Percentiles rank a stretch among this genome's conserved stretches.
Evolutionary conservation across 441 rosid species (phyloP).

Genomic region (Adansonia rubrostipa): DNA sequence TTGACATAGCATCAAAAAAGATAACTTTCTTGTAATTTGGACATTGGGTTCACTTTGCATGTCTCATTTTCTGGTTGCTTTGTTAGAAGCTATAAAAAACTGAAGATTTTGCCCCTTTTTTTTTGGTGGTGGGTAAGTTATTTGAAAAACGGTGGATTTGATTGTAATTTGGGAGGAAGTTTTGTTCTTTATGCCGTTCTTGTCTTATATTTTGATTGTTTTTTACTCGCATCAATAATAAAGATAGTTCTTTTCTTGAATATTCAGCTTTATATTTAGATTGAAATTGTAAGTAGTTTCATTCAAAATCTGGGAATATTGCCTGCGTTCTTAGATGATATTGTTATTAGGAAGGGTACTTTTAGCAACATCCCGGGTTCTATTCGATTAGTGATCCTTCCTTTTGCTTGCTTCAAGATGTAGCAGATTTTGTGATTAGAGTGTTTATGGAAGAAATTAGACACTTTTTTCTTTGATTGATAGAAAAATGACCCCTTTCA

Average conservation of each 20-base stretch:
- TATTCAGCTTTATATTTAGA: conserved; percentile 11
- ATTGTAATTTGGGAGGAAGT: conserved; percentile 20
- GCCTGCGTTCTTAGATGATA: not conserved
- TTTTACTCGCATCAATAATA: not conserved
- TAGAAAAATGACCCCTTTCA: not conserved
- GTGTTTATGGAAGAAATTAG: not conserved
- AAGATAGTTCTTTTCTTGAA: not conserved
- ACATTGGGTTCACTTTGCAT: not conserved
- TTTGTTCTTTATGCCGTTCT: conserved; percentile 25
- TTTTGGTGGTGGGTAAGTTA: not conserved
- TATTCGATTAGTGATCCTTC: not conserved
- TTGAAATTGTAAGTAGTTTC: not conserved
- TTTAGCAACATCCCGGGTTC: not conserved
- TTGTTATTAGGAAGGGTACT: not conserved
- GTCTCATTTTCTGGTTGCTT: conserved; percentile 28
- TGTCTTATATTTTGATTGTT: conserved; percentile 28
- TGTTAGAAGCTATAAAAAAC: not conserved
- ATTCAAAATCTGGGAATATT: conserved; percentile 11
- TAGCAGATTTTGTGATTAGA: not conserved
- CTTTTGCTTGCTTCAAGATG: not conserved
- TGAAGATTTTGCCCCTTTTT: not conserved
- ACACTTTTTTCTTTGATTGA: not conserved
- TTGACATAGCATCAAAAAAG: conserved; percentile 9
- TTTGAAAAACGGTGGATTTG: conserved; percentile 6
- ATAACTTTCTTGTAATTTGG: conserved; percentile 9